Conservation (phyloP, 106 monocot genomes). For the Ottelia alismoides region DNA sequence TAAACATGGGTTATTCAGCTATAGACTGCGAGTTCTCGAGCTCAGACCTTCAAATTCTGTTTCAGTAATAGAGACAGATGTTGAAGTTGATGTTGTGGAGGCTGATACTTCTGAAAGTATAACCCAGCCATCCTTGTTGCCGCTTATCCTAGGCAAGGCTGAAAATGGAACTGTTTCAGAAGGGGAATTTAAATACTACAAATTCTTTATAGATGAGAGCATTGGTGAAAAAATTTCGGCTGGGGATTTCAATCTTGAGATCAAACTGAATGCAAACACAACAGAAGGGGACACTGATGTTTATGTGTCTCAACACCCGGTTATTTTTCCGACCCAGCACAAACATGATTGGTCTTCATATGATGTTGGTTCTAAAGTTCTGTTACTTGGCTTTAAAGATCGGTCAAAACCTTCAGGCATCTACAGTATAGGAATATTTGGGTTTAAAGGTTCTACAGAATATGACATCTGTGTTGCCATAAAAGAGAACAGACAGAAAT, state of each 20-base stretch:
- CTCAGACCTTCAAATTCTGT: conserved; percentile 65
- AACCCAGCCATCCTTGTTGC: conserved; percentile 35
- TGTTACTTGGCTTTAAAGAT: conserved; percentile 40
- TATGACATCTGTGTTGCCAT: conserved; percentile 56
- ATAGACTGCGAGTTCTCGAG: conserved; percentile 74
- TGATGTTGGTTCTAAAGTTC: conserved; percentile 68
- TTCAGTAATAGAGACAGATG: conserved; percentile 89
- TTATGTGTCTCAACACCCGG: conserved; percentile 88
- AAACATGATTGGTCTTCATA: conserved; percentile 90
- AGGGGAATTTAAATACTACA: conserved; percentile 81
- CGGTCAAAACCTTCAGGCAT: conserved; percentile 20
- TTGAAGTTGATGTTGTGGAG: conserved; percentile 81
- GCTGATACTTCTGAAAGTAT: conserved; percentile 26
- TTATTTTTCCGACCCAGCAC: conserved; percentile 84
- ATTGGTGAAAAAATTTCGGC: conserved; percentile 30
- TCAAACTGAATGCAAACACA: conserved; percentile 38
- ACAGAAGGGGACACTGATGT: conserved; percentile 70
- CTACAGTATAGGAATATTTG: conserved; percentile 86
- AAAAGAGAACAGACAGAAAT: conserved; percentile 27
- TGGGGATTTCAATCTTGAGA: conserved; percentile 44
- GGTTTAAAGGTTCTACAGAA: conserved; percentile 69
- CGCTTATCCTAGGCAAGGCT: conserved; percentile 57
- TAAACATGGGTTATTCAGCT: conserved; percentile 45
- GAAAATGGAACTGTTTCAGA: conserved; percentile 62
- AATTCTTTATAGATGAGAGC: conserved; percentile 51